Evolutionary conservation across 2,329 filamentous ascomycete species (phyloP), one percentile per base, ranked within the genome.

Genomic region (Allantophomopsis lycopodina): DNA sequence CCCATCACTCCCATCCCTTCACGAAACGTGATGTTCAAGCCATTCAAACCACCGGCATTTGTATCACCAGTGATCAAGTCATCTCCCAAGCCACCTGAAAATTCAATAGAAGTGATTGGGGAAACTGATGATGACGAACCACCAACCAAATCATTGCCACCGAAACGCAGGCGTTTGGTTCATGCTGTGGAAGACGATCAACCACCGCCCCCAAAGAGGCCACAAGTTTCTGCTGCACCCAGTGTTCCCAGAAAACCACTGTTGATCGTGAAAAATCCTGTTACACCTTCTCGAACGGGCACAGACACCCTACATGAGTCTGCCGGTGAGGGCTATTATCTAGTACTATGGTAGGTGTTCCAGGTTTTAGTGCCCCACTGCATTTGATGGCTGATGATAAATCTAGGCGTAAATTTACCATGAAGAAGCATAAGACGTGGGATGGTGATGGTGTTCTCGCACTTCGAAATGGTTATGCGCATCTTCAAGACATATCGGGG

Each of bases 381-480:
- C 13, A 13, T 5, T 8, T 17, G 18, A 3, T 14, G 10, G 35
- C 34, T 21, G 18, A 35, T 15, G n/a, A 16, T 35, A 2, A 15
- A 32, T 21, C 31, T 13, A 75, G 73, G 79, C 73, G 80, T 15
- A 83, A 81, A 55, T 72, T 69, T 38, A 82, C 77, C 0, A 70
- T 63, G 5, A 84, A 83, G 56, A 85, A 84, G 59, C 74, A 84
- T 56, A 84, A 84, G 55, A 84, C 77, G 5, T 85, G 80, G 79
- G 79, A 84, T 50, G 79, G 79, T 2, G 80, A 85, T 56, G 80
- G 78, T 2, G 65, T 83, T 2, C 62, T 84, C 7, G 63, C 65
- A 4, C 63, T 79, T 3, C 57, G 61, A 2, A 67, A 65, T 30
- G 76, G 76, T 4, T 70, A 69, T 50, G 76, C 71, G 4, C 65